phyloP scores from a whole-genome alignment of 1,139 yeast genomes.

The Blastobotrys arbuscula region DNA sequence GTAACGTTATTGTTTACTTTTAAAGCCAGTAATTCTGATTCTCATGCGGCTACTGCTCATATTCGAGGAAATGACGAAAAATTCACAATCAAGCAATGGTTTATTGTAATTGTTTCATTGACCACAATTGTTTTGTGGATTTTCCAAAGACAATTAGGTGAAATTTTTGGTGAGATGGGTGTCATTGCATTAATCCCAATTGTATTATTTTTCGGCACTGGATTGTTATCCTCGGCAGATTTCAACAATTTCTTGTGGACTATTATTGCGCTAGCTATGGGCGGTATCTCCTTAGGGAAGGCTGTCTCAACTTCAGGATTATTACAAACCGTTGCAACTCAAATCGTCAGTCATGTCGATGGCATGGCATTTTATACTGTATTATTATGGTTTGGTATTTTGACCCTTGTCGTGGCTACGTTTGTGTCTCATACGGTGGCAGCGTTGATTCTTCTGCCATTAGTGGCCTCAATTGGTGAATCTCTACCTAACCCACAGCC shows the following conservation, averaged over 20 bases:
- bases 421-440: constrained; percentile 96
- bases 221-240: constrained; percentile 75
- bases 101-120: constrained; percentile 58
- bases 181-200: constrained; percentile 81
- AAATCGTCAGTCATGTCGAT: constrained; percentile 53
- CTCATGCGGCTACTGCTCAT: constrained; percentile 43
- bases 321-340: constrained; percentile 65
- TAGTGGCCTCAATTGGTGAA: constrained; percentile 81
- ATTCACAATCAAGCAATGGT: constrained; percentile 68
- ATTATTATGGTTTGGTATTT: constrained; percentile 67
- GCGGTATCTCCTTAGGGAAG: constrained; percentile 89
- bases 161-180: constrained; percentile 82
- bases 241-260: constrained; percentile 94
- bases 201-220: constrained; percentile 81
- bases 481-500: constrained; percentile 66
- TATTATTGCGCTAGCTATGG: constrained; percentile 90
- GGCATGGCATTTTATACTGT: constrained; percentile 63
- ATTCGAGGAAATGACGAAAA: constrained; percentile 52
- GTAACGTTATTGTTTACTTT: constrained; percentile 60
- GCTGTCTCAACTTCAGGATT: constrained; percentile 88
- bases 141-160: constrained; percentile 60
- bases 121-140: constrained; percentile 84
- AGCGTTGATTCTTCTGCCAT: constrained; percentile 81
- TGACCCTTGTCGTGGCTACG: constrained; percentile 79
- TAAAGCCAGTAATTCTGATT: constrained; percentile 46